These are phyloP conservation scores for Brassica cretica DNA, from an alignment of 345 rosid species.

Conservation along the genomic window DNA sequence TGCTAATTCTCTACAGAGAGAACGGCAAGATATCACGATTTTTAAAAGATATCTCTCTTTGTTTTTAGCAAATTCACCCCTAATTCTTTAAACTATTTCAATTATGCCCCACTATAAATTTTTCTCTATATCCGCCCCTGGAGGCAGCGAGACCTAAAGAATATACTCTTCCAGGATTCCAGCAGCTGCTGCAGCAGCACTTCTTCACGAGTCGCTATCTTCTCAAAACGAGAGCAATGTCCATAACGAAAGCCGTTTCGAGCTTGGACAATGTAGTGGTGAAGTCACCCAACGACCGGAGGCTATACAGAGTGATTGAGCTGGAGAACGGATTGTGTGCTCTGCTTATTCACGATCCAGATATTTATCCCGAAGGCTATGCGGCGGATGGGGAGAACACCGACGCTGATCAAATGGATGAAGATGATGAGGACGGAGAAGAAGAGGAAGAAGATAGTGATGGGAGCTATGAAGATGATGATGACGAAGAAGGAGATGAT, in stretches of 20 bases:
- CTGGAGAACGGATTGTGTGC: conserved; percentile 79
- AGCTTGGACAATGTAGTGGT: conserved; percentile 60
- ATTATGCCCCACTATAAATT: background rate
- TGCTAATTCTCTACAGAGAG: background rate
- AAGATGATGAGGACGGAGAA: conserved; percentile 34
- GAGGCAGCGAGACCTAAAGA: background rate
- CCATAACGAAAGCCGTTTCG: conserved; percentile 34
- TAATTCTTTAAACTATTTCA: background rate
- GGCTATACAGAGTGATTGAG: conserved; percentile 66
- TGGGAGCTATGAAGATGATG: conserved; percentile 38
- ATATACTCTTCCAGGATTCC: background rate
- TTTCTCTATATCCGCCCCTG: background rate
- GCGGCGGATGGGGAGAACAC: conserved; percentile 12
- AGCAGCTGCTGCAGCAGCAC: conserved; percentile 8
- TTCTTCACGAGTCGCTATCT: conserved; percentile 15
- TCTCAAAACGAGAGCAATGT: conserved; percentile 41
- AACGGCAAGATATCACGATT: background rate
- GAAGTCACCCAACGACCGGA: conserved; percentile 80
- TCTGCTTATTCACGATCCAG: conserved; percentile 93
- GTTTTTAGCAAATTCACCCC: background rate
- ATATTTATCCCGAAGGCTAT: conserved; percentile 61
- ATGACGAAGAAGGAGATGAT: conserved; percentile 35
- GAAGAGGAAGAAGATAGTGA: conserved; percentile 44
- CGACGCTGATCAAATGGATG: conserved; percentile 31
- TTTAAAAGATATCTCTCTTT: background rate